phyloP scores from a whole-genome alignment of 1,284 basidiomycete species.

The Wallemia ichthyophaga region DNA sequence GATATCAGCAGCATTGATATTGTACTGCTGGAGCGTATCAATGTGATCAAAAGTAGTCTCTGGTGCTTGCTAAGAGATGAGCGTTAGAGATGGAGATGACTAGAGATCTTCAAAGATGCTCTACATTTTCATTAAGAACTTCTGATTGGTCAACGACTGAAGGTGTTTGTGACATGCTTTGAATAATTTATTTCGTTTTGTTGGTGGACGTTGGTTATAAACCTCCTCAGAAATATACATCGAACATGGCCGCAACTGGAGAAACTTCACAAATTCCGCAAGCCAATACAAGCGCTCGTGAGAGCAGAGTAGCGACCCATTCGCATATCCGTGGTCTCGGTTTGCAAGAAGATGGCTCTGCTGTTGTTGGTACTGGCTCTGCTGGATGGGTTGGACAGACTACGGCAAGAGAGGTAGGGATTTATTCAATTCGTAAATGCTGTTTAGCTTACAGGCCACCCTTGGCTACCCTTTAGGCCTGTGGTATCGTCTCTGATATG shows the following conservation, averaged over 20 bases:
- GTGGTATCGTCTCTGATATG: conserved; percentile 67
- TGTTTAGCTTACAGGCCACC: no score
- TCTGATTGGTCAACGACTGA: background rate
- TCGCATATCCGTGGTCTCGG: conserved; percentile 92
- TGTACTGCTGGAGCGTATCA: conserved; percentile 20
- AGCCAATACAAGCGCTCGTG: conserved; percentile 16
- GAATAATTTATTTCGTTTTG: background rate
- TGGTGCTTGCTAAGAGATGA: background rate
- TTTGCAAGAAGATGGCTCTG: conserved; percentile 52
- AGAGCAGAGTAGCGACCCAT: conserved; percentile 63
- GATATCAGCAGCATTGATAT: conserved; percentile 80
- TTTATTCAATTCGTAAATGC: no score
- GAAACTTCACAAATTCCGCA: background rate
- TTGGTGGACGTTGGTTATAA: background rate
- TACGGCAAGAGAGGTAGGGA: conserved; percentile 62
- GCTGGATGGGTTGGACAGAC: conserved; percentile 79
- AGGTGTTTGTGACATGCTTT: background rate
- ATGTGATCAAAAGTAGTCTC: background rate
- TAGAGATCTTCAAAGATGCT: background rate
- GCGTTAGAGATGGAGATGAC: background rate
- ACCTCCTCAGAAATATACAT: background rate
- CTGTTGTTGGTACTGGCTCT: conserved; percentile 24
- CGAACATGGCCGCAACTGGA: background rate
- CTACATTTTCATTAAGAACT: background rate
- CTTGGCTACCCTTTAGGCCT: conserved; percentile 28